Evolutionary conservation across 257 asterid genomes (phyloP), one percentile per base, ranked within the genome.

Genomic region (Nicotiana tabacum): DNA sequence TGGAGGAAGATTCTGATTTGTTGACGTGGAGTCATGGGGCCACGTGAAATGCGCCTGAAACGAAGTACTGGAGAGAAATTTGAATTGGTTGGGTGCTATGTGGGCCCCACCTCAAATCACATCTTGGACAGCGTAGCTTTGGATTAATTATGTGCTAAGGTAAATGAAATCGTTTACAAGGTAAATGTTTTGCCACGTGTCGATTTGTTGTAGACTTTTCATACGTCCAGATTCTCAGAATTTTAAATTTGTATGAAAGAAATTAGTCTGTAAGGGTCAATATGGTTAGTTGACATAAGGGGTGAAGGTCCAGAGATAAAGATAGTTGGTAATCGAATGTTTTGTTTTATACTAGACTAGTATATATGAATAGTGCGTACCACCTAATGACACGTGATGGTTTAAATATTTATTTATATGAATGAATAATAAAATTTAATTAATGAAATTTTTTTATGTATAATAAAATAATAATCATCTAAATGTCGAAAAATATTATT

Each of bases 1-100:
- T n/a, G 46, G 6, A 77, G 4, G 29, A 74, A 82, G 87, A 89
- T 86, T 87, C 83, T 89, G 18, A 74, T 67, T 35, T 83, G 72
- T 84, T 60, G 16, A 80, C 87, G 82, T 88, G 88, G 90, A 24
- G 53, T 33, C 3, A 43, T 17, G 83, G 81, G 72, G 15, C 84
- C 90, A 83, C 87, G 84, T 83, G 89, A 85, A 43, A 24, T 72
- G 78, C 78, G 12, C 78, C 58, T 48, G 79, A 51, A 51, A 8
- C 51, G 3, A 43, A 43, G 51, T 43, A 43, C 6, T 12, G 18
- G 80, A 29, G 27, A 58, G 64, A 27, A 76, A 76, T 29, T 76
- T 53, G 46, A 76, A 76, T 51, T 76, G 5, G 17, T 74, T 53
- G 29, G 74, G 48, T 16, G 9, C 48, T 16, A 3, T 0, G 15